phyloP scores from a whole-genome alignment of 108 stramenopile species.

The Pseudonitzschia delicatissima region DNA sequence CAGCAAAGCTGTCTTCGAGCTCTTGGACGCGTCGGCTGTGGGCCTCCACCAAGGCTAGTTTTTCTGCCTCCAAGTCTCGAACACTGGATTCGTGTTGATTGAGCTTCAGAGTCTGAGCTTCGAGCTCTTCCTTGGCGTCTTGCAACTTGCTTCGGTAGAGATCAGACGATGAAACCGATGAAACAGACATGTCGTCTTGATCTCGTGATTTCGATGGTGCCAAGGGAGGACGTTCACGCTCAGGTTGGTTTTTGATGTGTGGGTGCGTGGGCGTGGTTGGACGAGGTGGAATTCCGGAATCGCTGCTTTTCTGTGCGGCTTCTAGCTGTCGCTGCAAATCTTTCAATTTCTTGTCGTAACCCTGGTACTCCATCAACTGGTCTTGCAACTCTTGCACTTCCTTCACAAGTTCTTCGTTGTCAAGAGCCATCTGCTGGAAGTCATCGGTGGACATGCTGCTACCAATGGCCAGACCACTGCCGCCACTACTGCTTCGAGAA shows the following conservation, averaged over 20 bases:
- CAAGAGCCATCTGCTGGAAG: slow-evolving; percentile 30
- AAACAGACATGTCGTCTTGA: neutral
- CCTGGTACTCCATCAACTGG: slow-evolving; percentile 18
- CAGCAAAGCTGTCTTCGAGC: slow-evolving; percentile 14
- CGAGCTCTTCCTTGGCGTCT: slow-evolving; percentile 5
- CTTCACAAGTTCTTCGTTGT: slow-evolving; percentile 32
- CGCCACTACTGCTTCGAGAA: neutral
- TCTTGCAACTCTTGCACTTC: slow-evolving; percentile 27
- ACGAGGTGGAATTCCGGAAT: neutral
- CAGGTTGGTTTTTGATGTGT: neutral
- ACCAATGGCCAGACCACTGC: neutral
- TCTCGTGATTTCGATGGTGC: slow-evolving; percentile 6
- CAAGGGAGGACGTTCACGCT: slow-evolving; percentile 8
- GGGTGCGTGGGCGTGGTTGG: slow-evolving; percentile 11
- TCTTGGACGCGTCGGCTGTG: slow-evolving; percentile 17
- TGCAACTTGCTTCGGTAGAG: slow-evolving; percentile 7
- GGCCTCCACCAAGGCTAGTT: slow-evolving; percentile 8
- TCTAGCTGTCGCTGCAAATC: slow-evolving; percentile 21
- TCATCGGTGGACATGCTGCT: slow-evolving; percentile 26
- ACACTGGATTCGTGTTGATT: slow-evolving; percentile 9
- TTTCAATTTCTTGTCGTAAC: slow-evolving; percentile 20
- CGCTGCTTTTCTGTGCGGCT: slow-evolving; percentile 4
- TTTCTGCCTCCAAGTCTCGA: slow-evolving; percentile 23
- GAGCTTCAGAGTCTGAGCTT: slow-evolving; percentile 6
- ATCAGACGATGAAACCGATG: too few relatives aligned